A percentile compares a stretch with the other conserved stretches of the same genome.
phyloP scores from a whole-genome alignment of 2,329 filamentous ascomycete species.

The Arthrinium phaeospermum region DNA sequence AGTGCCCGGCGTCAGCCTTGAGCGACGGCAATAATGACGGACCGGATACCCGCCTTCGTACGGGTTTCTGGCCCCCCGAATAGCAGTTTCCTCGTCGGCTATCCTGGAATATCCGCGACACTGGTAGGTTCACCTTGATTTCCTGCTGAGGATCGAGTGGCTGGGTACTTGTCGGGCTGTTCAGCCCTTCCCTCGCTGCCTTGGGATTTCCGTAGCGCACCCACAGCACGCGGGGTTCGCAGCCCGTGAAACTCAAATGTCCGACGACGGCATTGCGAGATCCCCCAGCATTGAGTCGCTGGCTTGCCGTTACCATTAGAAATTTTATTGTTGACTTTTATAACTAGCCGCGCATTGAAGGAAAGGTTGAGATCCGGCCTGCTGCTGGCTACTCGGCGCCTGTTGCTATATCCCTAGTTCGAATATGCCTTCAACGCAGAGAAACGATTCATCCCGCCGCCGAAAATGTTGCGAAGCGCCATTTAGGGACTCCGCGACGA shows the following conservation, averaged over 20 bases:
- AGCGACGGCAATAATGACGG: conserved; percentile 36
- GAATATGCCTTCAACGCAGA: conserved; percentile 89
- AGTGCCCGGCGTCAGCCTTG: conserved; percentile 22
- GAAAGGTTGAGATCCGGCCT: conserved; percentile 95
- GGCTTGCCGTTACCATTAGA: too few species aligned
- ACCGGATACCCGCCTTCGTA: conserved; percentile 78
- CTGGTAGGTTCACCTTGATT: conserved; percentile 68
- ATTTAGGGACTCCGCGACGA: conserved; percentile 86
- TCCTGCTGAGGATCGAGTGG: not conserved
- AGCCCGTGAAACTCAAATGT: not conserved
- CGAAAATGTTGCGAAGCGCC: conserved; percentile 91
- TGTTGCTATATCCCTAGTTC: conserved; percentile 89
- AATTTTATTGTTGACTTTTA: conserved; percentile 10
- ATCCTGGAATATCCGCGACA: conserved; percentile 96
- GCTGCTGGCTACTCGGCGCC: conserved; percentile 84
- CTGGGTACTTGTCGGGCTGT: not conserved
- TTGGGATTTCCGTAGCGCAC: not conserved
- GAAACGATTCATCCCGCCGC: conserved; percentile 97
- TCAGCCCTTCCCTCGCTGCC: not conserved
- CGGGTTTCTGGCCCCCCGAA: conserved; percentile 97
- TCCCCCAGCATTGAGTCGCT: not conserved
- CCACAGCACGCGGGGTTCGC: conserved; percentile 13
- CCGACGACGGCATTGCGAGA: not conserved
- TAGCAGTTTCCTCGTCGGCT: conserved; percentile 94
- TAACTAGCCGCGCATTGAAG: conserved; percentile 88